These are phyloP conservation scores for Cystofilobasidium bisporidii DNA, from an alignment of 768 basidiomycete genomes.

Conservation along the genomic window DNA sequence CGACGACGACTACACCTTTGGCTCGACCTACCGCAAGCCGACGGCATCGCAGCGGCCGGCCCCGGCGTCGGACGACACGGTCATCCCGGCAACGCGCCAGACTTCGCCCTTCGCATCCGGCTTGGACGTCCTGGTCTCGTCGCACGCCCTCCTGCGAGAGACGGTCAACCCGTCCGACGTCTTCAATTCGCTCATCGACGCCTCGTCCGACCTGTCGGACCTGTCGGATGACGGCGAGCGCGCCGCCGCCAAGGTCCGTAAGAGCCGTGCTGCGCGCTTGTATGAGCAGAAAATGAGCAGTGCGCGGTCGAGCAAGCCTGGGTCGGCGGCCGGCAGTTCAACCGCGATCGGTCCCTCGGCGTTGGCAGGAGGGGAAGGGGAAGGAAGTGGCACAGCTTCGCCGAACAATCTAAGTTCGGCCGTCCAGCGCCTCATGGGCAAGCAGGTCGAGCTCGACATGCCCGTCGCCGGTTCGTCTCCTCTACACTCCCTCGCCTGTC, in stretches of 20 bases:
- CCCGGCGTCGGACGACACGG: neutral
- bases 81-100: neutral
- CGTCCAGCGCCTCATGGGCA: neutral
- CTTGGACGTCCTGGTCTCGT: too few species aligned
- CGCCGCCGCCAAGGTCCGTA: neutral
- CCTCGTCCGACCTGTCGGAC: neutral
- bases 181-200: neutral
- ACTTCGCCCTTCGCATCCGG: neutral
- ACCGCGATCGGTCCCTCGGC: neutral
- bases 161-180: neutral
- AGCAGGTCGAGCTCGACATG: neutral
- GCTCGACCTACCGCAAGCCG: neutral
- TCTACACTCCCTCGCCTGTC: neutral
- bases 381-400: neutral
- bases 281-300: neutral
- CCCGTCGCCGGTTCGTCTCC: neutral
- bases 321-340: neutral
- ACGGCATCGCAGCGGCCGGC: neutral
- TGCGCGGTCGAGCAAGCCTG: neutral
- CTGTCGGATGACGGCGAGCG: slow-evolving; percentile 1
- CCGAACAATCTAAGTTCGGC: neutral
- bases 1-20: neutral
- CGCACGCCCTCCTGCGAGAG: neutral
- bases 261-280: neutral
- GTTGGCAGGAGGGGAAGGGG: neutral